phyloP scores from a whole-genome alignment of 257 asterid genomes.

The Ilex asprella region DNA sequence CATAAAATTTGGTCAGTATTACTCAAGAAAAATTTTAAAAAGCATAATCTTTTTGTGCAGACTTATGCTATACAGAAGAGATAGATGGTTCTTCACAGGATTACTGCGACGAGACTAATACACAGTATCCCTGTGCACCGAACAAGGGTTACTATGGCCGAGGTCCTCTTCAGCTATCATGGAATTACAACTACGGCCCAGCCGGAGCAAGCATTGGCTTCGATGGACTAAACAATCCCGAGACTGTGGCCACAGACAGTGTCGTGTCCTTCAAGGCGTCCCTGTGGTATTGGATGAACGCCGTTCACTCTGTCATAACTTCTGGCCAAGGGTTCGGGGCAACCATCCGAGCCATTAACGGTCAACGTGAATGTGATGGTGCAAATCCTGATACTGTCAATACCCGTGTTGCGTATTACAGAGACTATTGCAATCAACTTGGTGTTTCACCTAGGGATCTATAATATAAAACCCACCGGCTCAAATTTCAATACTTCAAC shows the following conservation, averaged over 20 bases:
- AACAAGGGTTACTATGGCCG: slow-evolving; percentile 25
- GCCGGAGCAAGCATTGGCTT: slow-evolving; percentile 26
- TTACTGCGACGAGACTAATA: slow-evolving; percentile 19
- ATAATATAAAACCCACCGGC: too few relatives aligned
- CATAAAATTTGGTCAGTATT: too few relatives aligned
- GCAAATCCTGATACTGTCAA: slow-evolving; percentile 5
- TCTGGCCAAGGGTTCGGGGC: slow-evolving; percentile 29
- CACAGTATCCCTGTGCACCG: slow-evolving; percentile 16
- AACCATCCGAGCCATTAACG: slow-evolving; percentile 29
- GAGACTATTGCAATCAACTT: slow-evolving; percentile 25
- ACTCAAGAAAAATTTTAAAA: too few relatives aligned
- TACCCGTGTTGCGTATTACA: slow-evolving; percentile 17
- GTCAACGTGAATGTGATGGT: slow-evolving; percentile 21
- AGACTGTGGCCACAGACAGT: slow-evolving; percentile 16
- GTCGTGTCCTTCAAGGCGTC: slow-evolving; percentile 22
- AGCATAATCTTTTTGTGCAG: neutral
- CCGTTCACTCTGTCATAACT: slow-evolving; percentile 17
- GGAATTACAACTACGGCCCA: slow-evolving; percentile 32
- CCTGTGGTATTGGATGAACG: slow-evolving; percentile 34
- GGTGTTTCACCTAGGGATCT: slow-evolving; percentile 19
- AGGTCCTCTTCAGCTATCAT: slow-evolving; percentile 29
- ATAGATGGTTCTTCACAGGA: slow-evolving; percentile 11
- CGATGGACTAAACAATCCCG: slow-evolving; percentile 25
- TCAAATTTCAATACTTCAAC: too few relatives aligned
- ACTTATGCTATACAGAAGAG: slow-evolving; percentile 22